Percentiles rank a stretch among this genome's conserved stretches.
phyloP scores from a whole-genome alignment of 345 rosid species.

The Aegle marmelos region DNA sequence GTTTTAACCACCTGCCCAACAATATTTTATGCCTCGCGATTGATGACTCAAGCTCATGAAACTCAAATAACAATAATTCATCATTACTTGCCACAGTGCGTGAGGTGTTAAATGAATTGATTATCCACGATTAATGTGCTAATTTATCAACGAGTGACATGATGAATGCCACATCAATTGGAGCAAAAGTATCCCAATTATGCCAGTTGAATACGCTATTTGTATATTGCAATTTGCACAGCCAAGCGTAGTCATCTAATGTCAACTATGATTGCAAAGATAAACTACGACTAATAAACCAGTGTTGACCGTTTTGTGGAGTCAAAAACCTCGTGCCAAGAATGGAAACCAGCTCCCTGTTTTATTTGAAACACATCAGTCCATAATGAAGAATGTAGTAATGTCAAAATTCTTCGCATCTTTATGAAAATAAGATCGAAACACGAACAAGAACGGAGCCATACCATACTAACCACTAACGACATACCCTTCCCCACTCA shows the following conservation, averaged over 20 bases:
- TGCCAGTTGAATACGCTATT: not conserved
- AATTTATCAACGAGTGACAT: too few species aligned
- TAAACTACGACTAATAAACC: not conserved
- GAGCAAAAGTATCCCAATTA: too few species aligned
- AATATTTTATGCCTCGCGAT: not conserved
- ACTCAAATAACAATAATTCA: not conserved
- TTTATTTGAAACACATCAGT: too few species aligned
- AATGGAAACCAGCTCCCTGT: not conserved
- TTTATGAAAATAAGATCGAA: too few species aligned
- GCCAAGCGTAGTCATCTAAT: not conserved
- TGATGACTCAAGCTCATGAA: not conserved
- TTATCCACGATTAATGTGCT: too few species aligned
- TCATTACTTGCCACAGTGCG: too few species aligned
- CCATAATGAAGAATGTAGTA: not conserved
- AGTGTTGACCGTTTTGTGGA: not conserved
- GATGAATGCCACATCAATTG: too few species aligned
- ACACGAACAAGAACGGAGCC: not conserved
- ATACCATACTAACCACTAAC: conserved; percentile 31
- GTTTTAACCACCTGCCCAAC: not conserved
- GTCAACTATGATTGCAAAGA: not conserved
- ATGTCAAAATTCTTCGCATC: too few species aligned
- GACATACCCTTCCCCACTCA: conserved; percentile 59
- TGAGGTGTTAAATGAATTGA: too few species aligned
- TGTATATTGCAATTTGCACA: not conserved
- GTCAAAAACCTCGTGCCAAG: not conserved